Evolutionary conservation across 495 filamentous ascomycete species (phyloP), one percentile per base, ranked within the genome.

Genomic region (Pseudevernia furfuracea): DNA sequence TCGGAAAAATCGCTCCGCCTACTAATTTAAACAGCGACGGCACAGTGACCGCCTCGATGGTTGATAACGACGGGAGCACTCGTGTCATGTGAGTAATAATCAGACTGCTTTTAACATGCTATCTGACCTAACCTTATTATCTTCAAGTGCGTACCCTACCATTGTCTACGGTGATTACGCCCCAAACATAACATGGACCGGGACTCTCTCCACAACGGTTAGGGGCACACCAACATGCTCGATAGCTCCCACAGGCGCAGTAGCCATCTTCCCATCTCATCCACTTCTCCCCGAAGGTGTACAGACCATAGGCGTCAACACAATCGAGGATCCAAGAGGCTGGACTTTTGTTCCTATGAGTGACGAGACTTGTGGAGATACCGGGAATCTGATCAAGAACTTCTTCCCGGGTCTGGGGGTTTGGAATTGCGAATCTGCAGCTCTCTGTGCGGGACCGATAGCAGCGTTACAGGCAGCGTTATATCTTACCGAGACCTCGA

Each of bases 401-500:
- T n/a, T 66, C 0, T 66, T 66, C 12, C 64, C 64, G 7, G 49
- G 48, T 9, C 39, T 66, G 8, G 52, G 25, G 1, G 0, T 61
- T 39, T 58, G 48, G 48, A 46, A 41, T 58, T 66, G 64, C 25
- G 5, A 15, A 5, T 4, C 23, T 14, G 1, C 9, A 19, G 32
- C 0, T 28, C 0, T 1, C 44, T 66, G 59, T 32, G 23, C 21
- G 2, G 10, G 2, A 12, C 48, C 64, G 2, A 2, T 5, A 15
- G 1, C 1, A 3, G 64, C 12, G 6, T 15, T 56, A 19, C 0
- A 61, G 28, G 49, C 64, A 58, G 64, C 59, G 7, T 58, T 62
- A 19, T 66, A 62, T 39, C 59, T 66, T 32, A 66, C 64, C 15
- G 39, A 32, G 17, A 66, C 58, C 9, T 61, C 58, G 28, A 66